Evolutionary conservation across 352 stramenopile genomes (phyloP), one percentile per base, ranked within the genome.

Genomic region (Lagenidium sp.): DNA sequence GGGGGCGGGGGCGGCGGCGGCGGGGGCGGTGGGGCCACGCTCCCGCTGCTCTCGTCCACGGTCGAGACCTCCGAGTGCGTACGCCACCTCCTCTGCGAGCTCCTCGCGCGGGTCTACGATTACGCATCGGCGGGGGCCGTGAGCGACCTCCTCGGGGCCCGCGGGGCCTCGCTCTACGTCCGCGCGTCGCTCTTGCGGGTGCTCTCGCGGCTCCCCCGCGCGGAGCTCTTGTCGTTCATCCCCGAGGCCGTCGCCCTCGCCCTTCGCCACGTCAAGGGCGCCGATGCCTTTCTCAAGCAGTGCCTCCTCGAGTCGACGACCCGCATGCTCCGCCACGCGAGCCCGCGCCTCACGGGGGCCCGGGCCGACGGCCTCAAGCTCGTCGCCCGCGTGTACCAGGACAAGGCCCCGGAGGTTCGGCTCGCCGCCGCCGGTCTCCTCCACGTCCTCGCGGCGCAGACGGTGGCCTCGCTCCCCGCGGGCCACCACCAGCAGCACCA

Each of bases 231-330:
- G 31, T 68, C 77, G 41, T 88, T 91, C 40, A 31, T 90, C 6
- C 50, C 62, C 0, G 82, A 94, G 32, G 68, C 66, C 19, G 45
- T 92, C n/a, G 53, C 56, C n/a, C 60, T 92, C 39, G 59, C 70
- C 22, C 76, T 63, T 44, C 80, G 78, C 36, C 64, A 59, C 36
- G 52, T 85, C 21, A 71, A 74, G 24, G 41, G 64, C 2, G 73
- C 68, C 15, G 82, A 94, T 50, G 85, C 82, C 36, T 92, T 83
- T 48, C 60, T 92, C 50, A 85, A 85, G 42, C 79, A 90, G 50
- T 71, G 63, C 29, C 56, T 94, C 6, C 44, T 94, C 13, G 74
- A 87, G 41, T 82, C 64, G 43, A 48, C 86, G 24, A 52, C 64
- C n/a, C 64, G 76, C 29, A 65, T 80, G 21, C 54, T 94, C 11